phyloP scores from a whole-genome alignment of 2,329 filamentous ascomycete species.

The Colletotrichum camelliae region DNA sequence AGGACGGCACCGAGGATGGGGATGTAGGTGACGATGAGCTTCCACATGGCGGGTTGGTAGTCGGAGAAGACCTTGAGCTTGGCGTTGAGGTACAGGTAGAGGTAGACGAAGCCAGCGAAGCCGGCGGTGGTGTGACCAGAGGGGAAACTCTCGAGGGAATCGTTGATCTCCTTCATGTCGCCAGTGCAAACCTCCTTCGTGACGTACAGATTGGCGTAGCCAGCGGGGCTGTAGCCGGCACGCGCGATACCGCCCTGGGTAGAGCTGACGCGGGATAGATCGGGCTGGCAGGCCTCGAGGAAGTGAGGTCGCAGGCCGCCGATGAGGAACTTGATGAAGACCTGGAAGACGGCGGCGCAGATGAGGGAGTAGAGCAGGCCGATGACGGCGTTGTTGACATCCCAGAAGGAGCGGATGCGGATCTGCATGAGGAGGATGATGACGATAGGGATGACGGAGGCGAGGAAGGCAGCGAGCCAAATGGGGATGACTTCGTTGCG shows the following conservation, averaged over 20 bases:
- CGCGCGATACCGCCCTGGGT: slow-evolving; percentile 46
- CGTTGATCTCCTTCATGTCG: slow-evolving; percentile 67
- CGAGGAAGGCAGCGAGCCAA: slow-evolving; percentile 72
- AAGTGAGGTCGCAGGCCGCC: slow-evolving; percentile 77
- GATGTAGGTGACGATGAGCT: slow-evolving; percentile 67
- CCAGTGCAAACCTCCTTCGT: slow-evolving; percentile 74
- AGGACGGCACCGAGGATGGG: slow-evolving; percentile 72
- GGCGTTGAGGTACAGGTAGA: slow-evolving; percentile 77
- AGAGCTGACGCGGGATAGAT: slow-evolving; percentile 46
- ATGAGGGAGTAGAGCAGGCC: slow-evolving; percentile 75
- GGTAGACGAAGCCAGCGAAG: slow-evolving; percentile 73
- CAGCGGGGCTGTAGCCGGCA: slow-evolving; percentile 51
- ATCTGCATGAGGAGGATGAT: slow-evolving; percentile 72
- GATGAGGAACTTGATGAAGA: slow-evolving; percentile 78
- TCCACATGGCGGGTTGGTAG: slow-evolving; percentile 78
- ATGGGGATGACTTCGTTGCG: slow-evolving; percentile 75
- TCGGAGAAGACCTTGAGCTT: slow-evolving; percentile 79
- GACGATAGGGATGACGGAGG: slow-evolving; percentile 67
- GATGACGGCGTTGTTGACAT: slow-evolving; percentile 73
- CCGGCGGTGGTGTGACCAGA: slow-evolving; percentile 77
- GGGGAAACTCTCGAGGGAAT: slow-evolving; percentile 74
- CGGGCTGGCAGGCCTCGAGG: slow-evolving; percentile 71
- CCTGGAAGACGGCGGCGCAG: slow-evolving; percentile 75
- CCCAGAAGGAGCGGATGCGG: slow-evolving; percentile 71
- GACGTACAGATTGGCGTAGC: slow-evolving; percentile 68